Base-by-base conservation (phyloP, 2,329 filamentous ascomycete genomes). In the Penicillium nordicum region DNA sequence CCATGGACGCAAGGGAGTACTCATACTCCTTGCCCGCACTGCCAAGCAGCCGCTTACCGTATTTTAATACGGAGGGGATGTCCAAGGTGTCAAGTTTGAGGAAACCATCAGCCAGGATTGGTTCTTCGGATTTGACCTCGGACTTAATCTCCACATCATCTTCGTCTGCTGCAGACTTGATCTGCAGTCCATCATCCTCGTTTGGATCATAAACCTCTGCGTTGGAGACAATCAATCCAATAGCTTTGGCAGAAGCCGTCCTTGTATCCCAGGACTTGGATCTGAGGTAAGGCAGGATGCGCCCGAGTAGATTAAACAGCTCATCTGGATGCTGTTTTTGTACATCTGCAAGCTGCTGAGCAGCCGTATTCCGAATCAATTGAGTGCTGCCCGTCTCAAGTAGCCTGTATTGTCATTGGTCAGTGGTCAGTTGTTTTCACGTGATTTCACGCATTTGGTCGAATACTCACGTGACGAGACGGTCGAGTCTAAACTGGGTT, bases 241-340 rank as follows among this genome's bases (percentile, higher is more conserved):
- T 88, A 21, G 94, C 94, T 76, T 93, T 96, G 65, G 93, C 92
- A 45, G 95, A 89, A 52, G 94, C 95, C 59, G 88, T 92, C 65
- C 95, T 83, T 27, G 94, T 99, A 70, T 99, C 94, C 94, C 94
- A 99, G 71, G 92, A 93, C 73, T 93, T 96, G 65, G 94, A 93
- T 57, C 90, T 86, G 30, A 99, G 82, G 74, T 97, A 99, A 1
- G 94, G 93, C n/a, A 99, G 87, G 32, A 99, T 92, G 58, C 93
- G 84, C 30, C 91, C 93, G 12, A 99, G 82, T 7, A 99, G 83
- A 71, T 97, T 97, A 77, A 97, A 97, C 1, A 99, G 81, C 74
- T 99, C 95, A 76, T 99, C 93, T 0, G 94, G 94, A 68, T 97
- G 94, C 74, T 94, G 90, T 73, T 97, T 97, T 76, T 99, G 95